Evolutionary conservation across 2,329 filamentous ascomycete species (phyloP), one percentile per base, ranked within the genome.

Genomic region (Gaeumannomyces tritici): DNA sequence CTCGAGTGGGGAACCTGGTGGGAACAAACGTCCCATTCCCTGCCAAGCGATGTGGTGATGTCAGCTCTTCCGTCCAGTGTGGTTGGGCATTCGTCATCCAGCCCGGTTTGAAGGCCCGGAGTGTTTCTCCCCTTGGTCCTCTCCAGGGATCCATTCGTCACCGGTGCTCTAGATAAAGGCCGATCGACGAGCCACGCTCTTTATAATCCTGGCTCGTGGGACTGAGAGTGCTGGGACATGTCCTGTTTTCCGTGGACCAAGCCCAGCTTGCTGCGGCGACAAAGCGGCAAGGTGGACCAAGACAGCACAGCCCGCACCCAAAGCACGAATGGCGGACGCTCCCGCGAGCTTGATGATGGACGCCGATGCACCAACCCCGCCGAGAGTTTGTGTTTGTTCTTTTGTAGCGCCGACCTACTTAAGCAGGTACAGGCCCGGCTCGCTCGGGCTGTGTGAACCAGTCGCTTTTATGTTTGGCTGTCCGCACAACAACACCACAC

Each of bases 281-380:
- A 51, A 51, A 13, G 8, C 18, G 42, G 6, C 42, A 51, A 51
- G 7, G 42, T 51, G 42, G 42, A 51, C 18, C 42, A 7, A 51
- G 21, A 51, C 42, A 51, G 42, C 42, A 51, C 42, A 51, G 42
- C 42, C 42, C 42, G 42, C 42, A 21, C 9, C 42, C 42, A 11
- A 2, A 51, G 42, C 42, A 51, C 21, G 42, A 51, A n/a, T 51
- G 42, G 18, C 42, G 42, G 42, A 24, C 42, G 18, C 21, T 51
- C 42, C 42, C 42, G 42, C 4, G 18, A n/a, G 42, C 42, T 24
- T 24, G 51, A 21, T 28, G n/a, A 58, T 58, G 28, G 13, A 15
- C 33, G 26, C 59, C 57, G 54, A 63, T 64, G 64, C 62, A 65
- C 64, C 62, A 59, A 42, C 42, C 42, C 42, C 42, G n/a, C 42